Percentiles rank a stretch among this genome's conserved stretches.
These are phyloP conservation scores for Patellifolia procumbens DNA, from an alignment of 179 eudicot genomes.

Conservation along the genomic window DNA sequence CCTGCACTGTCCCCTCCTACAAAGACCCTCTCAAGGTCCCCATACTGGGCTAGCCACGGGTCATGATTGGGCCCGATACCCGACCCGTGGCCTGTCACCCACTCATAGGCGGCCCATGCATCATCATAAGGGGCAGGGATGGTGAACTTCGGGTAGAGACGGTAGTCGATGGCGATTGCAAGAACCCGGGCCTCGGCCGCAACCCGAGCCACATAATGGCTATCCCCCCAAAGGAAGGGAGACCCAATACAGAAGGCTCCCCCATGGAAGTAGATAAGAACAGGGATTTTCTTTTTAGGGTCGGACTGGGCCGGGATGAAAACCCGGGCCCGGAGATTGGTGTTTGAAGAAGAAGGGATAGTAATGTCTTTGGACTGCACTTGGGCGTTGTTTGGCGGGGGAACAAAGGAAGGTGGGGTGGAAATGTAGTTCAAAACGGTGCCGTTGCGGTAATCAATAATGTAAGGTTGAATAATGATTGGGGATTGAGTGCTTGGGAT, in stretches of 20 bases:
- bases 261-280: constrained; percentile 65
- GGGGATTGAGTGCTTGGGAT: background rate
- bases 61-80: background rate
- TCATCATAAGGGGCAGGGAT: constrained; percentile 55
- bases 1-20: constrained; percentile 53
- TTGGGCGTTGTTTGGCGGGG: constrained; percentile 13
- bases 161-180: constrained; percentile 47
- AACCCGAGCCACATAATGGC: constrained; percentile 33
- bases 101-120: constrained; percentile 55
- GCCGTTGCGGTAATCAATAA: constrained; percentile 32
- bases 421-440: constrained; percentile 19
- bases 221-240: constrained; percentile 37
- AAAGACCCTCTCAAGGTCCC: constrained; percentile 31
- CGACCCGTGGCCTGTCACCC: constrained; percentile 45
- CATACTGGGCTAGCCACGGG: constrained; percentile 35
- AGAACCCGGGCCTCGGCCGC: constrained; percentile 36
- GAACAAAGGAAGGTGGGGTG: background rate
- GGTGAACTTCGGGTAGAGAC: constrained; percentile 53
- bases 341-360: background rate
- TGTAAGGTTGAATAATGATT: constrained; percentile 26
- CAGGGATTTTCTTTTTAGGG: constrained; percentile 39
- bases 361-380: constrained; percentile 54
- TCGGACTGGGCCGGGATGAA: constrained; percentile 39
- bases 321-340: constrained; percentile 43
- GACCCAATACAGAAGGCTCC: constrained; percentile 63